phyloP scores from a whole-genome alignment of 2,329 filamentous ascomycete genomes.

The Emergomyces pasteurianus region DNA sequence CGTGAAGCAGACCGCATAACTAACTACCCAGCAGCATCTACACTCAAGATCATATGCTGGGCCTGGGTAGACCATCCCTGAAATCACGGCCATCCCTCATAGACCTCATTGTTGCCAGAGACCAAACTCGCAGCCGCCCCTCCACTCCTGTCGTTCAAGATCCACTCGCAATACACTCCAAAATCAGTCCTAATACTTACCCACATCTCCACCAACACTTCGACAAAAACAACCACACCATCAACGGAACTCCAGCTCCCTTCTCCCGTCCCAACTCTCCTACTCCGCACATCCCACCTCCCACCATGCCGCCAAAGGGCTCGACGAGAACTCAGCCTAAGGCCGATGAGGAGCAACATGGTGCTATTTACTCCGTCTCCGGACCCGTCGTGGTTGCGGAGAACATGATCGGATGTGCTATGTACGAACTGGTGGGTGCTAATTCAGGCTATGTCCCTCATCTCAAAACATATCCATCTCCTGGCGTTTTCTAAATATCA shows the following conservation, averaged over 20 bases:
- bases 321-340: constrained; percentile 34
- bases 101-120: constrained; percentile 45
- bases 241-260: constrained; percentile 14
- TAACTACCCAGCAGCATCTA: background rate
- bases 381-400: constrained; percentile 91
- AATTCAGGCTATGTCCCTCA: constrained; percentile 1
- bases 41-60: constrained; percentile 38
- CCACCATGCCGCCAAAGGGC: constrained; percentile 32
- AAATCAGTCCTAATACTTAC: constrained; percentile 16
- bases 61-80: constrained; percentile 44
- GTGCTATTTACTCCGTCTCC: constrained; percentile 60
- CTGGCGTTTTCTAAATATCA: constrained; percentile 1
- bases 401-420: constrained; percentile 97
- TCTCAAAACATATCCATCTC: no score
- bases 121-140: constrained; percentile 27
- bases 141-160: background rate
- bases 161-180: constrained; percentile 9
- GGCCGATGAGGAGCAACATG: constrained; percentile 45
- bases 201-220: constrained; percentile 24
- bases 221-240: constrained; percentile 20
- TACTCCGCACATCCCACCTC: constrained; percentile 8
- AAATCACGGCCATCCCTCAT: constrained; percentile 50
- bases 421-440: constrained; percentile 84
- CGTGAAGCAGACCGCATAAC: background rate
- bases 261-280: constrained; percentile 16